Evolutionary conservation across 305 asterid genomes (phyloP), one percentile per base, ranked within the genome.

Genomic region (Petunia hybrid): DNA sequence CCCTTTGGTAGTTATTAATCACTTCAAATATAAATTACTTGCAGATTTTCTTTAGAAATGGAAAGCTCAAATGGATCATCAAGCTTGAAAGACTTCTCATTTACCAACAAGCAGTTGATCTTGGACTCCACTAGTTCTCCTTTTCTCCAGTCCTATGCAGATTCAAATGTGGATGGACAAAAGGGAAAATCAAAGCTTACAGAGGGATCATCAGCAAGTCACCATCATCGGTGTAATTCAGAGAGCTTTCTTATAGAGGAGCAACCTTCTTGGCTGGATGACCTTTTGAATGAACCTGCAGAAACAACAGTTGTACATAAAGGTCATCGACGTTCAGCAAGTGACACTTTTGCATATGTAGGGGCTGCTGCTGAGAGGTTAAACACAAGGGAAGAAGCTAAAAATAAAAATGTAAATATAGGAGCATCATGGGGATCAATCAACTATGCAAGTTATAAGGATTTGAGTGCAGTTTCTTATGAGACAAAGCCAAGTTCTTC

Each of bases 251-350:
- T 86, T 42, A 38, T 80, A 4, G 92, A 89, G 78, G 94, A 92
- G 80, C 93, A 92, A 67, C 97, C 93, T 8, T 80, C 88, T 35
- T 92, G 97, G 97, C 89, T 92, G 0, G 97, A 92, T 42, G 97
- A 92, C 40, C 97, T 92, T 64, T 69, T 92, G 9, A 85, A 86
- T 35, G 94, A 90, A 38, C 76, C 93, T 0, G 90, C 86, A 35
- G 78, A 73, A 51, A 73, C 61, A 7, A 45, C 85, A 40, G 22
- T 59, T 55, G 69, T 78, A 6, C 84, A 66, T 1, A 87, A 67
- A 85, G 87, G 90, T 55, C 92, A 90, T 77, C 84, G 93, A 4
- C 93, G 97, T 70, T 86, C 97, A 62, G 87, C 92, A 4, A 92
- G 95, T 22, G 93, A 91, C 76, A 86, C 93, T 57, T 86, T 53